phyloP scores from a whole-genome alignment of 2,329 filamentous ascomycete genomes.

The Colletotrichum sidae region DNA sequence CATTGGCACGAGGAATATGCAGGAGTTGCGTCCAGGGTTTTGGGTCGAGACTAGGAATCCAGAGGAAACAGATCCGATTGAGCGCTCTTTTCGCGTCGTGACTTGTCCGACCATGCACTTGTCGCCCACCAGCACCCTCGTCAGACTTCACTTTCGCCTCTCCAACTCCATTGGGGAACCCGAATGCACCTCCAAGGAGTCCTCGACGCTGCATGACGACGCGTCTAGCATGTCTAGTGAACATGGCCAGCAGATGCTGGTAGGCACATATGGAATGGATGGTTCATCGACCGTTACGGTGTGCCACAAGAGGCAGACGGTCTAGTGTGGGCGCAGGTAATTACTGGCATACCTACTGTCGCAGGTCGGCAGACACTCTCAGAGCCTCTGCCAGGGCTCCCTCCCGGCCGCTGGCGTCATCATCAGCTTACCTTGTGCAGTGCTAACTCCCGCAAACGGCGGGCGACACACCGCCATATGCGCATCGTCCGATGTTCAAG shows the following conservation, averaged over 20 bases:
- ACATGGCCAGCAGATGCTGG: background rate
- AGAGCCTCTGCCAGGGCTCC: background rate
- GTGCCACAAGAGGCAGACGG: background rate
- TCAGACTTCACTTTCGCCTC: background rate
- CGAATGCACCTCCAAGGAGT: slow-evolving; percentile 6
- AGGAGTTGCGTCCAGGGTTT: no score
- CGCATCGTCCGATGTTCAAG: background rate
- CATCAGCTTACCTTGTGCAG: slow-evolving; percentile 24
- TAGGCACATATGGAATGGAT: slow-evolving; percentile 1
- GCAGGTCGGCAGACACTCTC: background rate
- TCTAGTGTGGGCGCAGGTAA: background rate
- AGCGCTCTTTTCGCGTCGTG: background rate
- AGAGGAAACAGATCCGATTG: background rate
- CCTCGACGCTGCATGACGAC: no score
- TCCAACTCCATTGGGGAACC: background rate
- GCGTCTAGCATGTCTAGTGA: background rate
- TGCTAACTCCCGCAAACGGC: slow-evolving; percentile 14
- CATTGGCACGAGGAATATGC: background rate
- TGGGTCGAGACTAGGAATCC: background rate
- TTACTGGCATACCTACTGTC: slow-evolving; percentile 1
- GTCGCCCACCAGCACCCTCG: slow-evolving; percentile 4
- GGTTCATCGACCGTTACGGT: background rate
- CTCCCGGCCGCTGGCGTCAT: slow-evolving; percentile 25
- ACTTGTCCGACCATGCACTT: background rate
- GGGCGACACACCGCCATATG: slow-evolving; percentile 21